phyloP scores from a whole-genome alignment of 2,329 filamentous ascomycete species.

The Huntiella savannae region DNA sequence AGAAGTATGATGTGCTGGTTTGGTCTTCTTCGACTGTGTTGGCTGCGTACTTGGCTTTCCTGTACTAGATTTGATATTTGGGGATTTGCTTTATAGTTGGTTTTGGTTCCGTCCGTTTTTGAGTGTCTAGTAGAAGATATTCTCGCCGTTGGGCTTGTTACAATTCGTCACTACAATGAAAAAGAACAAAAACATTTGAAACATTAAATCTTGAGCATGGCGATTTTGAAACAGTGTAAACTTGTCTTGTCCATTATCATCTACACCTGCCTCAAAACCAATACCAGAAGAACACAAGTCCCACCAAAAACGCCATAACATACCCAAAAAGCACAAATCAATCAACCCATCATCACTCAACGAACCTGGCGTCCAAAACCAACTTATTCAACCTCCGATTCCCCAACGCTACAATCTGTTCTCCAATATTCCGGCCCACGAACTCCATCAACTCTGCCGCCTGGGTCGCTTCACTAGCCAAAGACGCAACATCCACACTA shows the following conservation, averaged over 20 bases:
- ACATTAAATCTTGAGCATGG: neutral
- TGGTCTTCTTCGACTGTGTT: constrained; percentile 27
- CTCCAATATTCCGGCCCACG: constrained; percentile 34
- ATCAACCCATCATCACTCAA: constrained; percentile 20
- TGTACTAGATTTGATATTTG: constrained; percentile 21
- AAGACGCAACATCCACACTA: constrained; percentile 2
- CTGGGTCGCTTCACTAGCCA: constrained; percentile 17
- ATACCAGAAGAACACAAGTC: neutral
- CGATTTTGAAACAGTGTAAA: no score
- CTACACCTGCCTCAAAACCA: no score
- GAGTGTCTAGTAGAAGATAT: neutral
- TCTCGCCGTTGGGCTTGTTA: neutral
- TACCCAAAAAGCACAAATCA: neutral
- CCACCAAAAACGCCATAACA: neutral
- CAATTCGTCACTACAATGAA: neutral
- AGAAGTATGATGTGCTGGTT: constrained; percentile 27
- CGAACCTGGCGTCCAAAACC: constrained; percentile 34
- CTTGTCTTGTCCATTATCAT: no score
- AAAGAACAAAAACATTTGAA: constrained; percentile 1
- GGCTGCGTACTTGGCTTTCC: constrained; percentile 27
- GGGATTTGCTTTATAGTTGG: neutral
- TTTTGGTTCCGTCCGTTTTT: no score
- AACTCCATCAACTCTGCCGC: constrained; percentile 31
- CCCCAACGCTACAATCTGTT: constrained; percentile 25
- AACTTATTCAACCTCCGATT: constrained; percentile 30